Evolutionary conservation across 1,139 yeast genomes (phyloP).

Genomic region (Kluyveromyces marxianus): DNA sequence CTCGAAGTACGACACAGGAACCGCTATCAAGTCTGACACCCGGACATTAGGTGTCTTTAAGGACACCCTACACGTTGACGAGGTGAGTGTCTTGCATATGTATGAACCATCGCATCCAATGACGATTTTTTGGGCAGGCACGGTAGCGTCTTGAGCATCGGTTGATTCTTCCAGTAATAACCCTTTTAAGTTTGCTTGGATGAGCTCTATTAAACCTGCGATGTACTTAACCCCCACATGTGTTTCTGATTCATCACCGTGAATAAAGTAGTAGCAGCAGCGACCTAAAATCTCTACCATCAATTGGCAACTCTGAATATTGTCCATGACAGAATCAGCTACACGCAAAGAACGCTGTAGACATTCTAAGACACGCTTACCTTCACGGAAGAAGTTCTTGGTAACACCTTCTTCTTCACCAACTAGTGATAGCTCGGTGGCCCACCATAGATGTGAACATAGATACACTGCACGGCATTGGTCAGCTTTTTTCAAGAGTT

Average conservation of each 20-base stretch:
- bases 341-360: constrained; percentile 72
- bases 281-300: constrained; percentile 86
- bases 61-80: constrained; percentile 13
- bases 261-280: constrained; percentile 76
- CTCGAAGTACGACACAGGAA: constrained; percentile 33
- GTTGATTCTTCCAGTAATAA: constrained; percentile 36
- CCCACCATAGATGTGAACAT: constrained; percentile 95
- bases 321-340: constrained; percentile 80
- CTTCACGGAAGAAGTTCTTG: constrained; percentile 39
- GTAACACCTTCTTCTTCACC: constrained; percentile 39
- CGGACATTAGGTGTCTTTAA: constrained; percentile 12
- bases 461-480: constrained; percentile 87
- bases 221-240: constrained; percentile 66
- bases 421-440: constrained; percentile 49
- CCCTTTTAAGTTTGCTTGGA: constrained; percentile 64
- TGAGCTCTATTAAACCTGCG: constrained; percentile 79
- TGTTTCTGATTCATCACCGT: constrained; percentile 68
- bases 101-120: constrained; percentile 25
- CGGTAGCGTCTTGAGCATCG: constrained; percentile 21
- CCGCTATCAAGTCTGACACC: constrained; percentile 9
- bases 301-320: constrained; percentile 55
- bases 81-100: constrained; percentile 14
- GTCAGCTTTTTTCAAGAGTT: constrained; percentile 82
- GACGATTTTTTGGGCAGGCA: constrained; percentile 23
- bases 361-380: constrained; percentile 59